Evolutionary conservation across 2,329 filamentous ascomycete genomes (phyloP).

Genomic region (Aspergillus texensis): DNA sequence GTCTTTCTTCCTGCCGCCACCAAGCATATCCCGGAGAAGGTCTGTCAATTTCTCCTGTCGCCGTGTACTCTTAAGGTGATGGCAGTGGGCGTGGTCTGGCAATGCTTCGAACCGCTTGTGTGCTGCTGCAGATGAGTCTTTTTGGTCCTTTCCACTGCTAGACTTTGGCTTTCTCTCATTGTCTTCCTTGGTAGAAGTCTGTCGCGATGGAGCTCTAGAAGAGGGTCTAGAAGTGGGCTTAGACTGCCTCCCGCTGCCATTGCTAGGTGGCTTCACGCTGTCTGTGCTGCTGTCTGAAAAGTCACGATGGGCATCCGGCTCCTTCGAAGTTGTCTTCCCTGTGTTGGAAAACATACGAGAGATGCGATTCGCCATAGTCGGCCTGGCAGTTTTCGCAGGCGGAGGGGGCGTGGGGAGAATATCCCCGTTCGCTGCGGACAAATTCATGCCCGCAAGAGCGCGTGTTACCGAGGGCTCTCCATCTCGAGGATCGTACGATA

Average conservation of each 20-base stretch:
- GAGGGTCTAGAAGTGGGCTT: constrained; percentile 32
- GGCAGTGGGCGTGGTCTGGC: constrained; percentile 74
- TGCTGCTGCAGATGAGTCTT: constrained; percentile 31
- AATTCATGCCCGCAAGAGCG: constrained; percentile 47
- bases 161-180: constrained; percentile 32
- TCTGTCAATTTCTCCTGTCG: constrained; percentile 93
- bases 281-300: constrained; percentile 43
- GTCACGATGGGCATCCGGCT: constrained; percentile 36
- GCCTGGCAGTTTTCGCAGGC: constrained; percentile 37
- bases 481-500: constrained; percentile 42
- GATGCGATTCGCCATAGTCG: constrained; percentile 48
- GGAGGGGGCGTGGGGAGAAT: constrained; percentile 32
- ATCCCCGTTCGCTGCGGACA: constrained; percentile 41
- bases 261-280: constrained; percentile 35
- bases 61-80: constrained; percentile 84
- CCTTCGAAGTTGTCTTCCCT: constrained; percentile 38
- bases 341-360: constrained; percentile 51
- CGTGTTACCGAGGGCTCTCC: constrained; percentile 47
- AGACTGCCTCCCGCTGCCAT: constrained; percentile 34
- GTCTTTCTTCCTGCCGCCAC: constrained; percentile 77
- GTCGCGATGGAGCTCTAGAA: constrained; percentile 37
- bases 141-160: constrained; percentile 33
- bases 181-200: constrained; percentile 37
- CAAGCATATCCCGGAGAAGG: constrained; percentile 82
- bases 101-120: constrained; percentile 60